These are phyloP conservation scores for Hypoxylon sp. DNA, from an alignment of 2,329 filamentous ascomycete genomes.

Conservation along the genomic window DNA sequence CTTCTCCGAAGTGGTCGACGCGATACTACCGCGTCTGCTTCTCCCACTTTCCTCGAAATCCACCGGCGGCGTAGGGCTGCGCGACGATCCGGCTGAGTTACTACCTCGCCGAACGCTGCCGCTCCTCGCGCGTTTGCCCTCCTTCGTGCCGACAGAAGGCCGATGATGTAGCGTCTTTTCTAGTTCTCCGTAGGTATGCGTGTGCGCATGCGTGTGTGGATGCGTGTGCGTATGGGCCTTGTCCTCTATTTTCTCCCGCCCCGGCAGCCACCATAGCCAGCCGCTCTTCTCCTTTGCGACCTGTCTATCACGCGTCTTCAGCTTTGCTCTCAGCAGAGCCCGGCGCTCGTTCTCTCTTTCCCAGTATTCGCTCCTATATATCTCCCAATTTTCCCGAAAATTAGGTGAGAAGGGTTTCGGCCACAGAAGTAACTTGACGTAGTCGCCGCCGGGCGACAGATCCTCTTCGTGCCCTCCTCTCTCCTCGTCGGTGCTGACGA, in stretches of 20 bases:
- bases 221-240: slow-evolving; percentile 34
- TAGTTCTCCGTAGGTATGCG: slow-evolving; percentile 31
- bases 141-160: slow-evolving; percentile 53
- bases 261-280: slow-evolving; percentile 88
- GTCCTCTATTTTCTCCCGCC: slow-evolving; percentile 57
- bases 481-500: slow-evolving; percentile 62
- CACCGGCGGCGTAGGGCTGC: slow-evolving; percentile 58
- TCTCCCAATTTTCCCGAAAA: slow-evolving; percentile 96
- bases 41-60: slow-evolving; percentile 52
- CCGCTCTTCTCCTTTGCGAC: slow-evolving; percentile 73
- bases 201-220: slow-evolving; percentile 34
- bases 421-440: slow-evolving; percentile 87
- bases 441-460: slow-evolving; percentile 86
- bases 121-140: slow-evolving; percentile 59
- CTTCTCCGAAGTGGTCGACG: slow-evolving; percentile 58
- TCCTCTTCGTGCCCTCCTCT: slow-evolving; percentile 83
- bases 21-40: slow-evolving; percentile 56
- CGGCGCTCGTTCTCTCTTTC: slow-evolving; percentile 93
- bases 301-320: slow-evolving; percentile 73
- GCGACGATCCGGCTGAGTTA: slow-evolving; percentile 56
- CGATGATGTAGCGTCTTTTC: slow-evolving; percentile 54
- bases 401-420: slow-evolving; percentile 95
- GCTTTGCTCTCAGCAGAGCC: slow-evolving; percentile 71
- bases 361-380: slow-evolving; percentile 95
- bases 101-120: slow-evolving; percentile 62